Conservation (phyloP, 2,329 filamentous ascomycete species). For the Annulohypoxylon truncatum region DNA sequence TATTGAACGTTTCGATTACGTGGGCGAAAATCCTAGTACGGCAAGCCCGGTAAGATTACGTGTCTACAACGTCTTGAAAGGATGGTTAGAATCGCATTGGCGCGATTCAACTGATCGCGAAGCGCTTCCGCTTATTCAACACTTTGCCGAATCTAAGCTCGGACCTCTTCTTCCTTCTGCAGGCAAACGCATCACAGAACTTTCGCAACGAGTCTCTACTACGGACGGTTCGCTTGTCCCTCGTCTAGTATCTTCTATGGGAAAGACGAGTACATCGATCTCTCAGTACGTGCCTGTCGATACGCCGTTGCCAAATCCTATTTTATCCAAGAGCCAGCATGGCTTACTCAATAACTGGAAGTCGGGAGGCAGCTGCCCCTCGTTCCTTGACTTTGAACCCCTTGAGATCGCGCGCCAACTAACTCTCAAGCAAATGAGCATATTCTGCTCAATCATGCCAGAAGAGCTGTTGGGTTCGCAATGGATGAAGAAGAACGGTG, state of each 20-base stretch:
- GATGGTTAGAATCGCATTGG: conserved; percentile 98
- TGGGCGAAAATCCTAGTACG: conserved; percentile 79
- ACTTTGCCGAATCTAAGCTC: conserved; percentile 83
- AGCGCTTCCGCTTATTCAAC: conserved; percentile 79
- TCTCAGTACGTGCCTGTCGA: conserved; percentile 77
- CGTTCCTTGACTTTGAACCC: conserved; percentile 89
- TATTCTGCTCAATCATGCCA: conserved; percentile 91
- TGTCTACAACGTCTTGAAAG: conserved; percentile 97
- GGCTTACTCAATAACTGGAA: conserved; percentile 79
- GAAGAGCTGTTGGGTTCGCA: conserved; percentile 92
- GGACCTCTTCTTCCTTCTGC: conserved; percentile 77
- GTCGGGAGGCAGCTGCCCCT: conserved; percentile 74
- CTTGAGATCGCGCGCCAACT: conserved; percentile 91
- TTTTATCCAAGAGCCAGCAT: conserved; percentile 81
- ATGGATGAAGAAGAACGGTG: conserved; percentile 90
- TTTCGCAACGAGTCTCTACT: conserved; percentile 81
- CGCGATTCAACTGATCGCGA: conserved; percentile 81
- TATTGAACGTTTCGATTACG: conserved; percentile 93
- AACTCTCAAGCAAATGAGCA: conserved; percentile 88
- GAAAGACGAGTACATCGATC: conserved; percentile 84
- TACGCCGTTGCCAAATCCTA: conserved; percentile 74
- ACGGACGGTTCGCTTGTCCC: conserved; percentile 82
- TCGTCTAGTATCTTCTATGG: conserved; percentile 84
- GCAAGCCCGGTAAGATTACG: conserved; percentile 85
- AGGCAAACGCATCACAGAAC: conserved; percentile 81